Percentiles rank a stretch among this genome's conserved stretches.
These are phyloP conservation scores for Ogataea hybrid DNA, from an alignment of 1,139 yeast genomes.

Conservation along the genomic window DNA sequence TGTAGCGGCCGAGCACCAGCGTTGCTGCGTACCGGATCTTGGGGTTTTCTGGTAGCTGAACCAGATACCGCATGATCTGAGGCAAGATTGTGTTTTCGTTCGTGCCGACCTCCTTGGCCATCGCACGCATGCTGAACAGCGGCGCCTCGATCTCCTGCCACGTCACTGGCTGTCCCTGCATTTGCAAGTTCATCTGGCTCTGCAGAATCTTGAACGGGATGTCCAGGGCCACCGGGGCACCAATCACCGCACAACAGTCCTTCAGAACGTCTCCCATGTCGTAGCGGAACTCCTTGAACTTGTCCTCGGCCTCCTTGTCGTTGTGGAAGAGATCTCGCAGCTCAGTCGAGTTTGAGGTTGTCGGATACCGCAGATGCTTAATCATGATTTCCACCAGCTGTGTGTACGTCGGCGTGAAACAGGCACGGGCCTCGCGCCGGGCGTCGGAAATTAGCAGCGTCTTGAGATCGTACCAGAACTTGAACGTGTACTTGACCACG, in stretches of 20 bases:
- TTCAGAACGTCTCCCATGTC: conserved; percentile 97
- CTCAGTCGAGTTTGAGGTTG: conserved; percentile 34
- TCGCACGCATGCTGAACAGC: conserved; percentile 82
- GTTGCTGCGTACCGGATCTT: conserved; percentile 92
- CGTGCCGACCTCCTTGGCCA: conserved; percentile 87
- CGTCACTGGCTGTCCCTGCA: conserved; percentile 32
- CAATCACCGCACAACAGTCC: conserved; percentile 90
- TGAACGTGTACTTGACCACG: conserved; percentile 84
- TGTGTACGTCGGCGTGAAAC: conserved; percentile 58
- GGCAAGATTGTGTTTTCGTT: conserved; percentile 73
- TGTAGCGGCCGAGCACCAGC: conserved; percentile 87
- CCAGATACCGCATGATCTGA: conserved; percentile 66
- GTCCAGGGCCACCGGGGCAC: conserved; percentile 64
- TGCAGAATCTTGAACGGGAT: conserved; percentile 59
- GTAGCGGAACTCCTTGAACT: conserved; percentile 89
- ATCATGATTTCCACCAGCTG: conserved; percentile 68
- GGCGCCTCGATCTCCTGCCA: conserved; percentile 96
- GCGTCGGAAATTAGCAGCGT: conserved; percentile 65
- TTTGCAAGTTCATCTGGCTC: conserved; percentile 34
- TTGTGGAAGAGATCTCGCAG: conserved; percentile 33
- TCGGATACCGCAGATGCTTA: conserved; percentile 74
- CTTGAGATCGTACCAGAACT: conserved; percentile 86
- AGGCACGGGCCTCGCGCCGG: conserved; percentile 57
- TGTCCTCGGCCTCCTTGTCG: conserved; percentile 79
- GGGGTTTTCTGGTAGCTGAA: conserved; percentile 79